phyloP scores from a whole-genome alignment of 768 basidiomycete species.

The Ramaria rubella region DNA sequence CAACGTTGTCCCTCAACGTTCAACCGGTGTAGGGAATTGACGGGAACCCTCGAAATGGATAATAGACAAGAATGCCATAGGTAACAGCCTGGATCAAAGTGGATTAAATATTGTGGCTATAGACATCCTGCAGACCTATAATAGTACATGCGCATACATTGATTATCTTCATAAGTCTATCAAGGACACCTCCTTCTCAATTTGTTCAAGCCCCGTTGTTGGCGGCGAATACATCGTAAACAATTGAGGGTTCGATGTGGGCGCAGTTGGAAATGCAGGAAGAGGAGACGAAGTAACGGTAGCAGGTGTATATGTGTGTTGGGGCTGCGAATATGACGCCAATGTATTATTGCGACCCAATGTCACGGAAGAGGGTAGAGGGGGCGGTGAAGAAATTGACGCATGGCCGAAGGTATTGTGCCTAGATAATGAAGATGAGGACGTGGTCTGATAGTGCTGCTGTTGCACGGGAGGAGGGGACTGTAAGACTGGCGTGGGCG shows the following conservation, averaged over 20 bases:
- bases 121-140: too few relatives aligned
- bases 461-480: slow-evolving; percentile 26
- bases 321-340: not conserved
- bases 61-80: too few relatives aligned
- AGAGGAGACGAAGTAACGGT: slow-evolving; percentile 21
- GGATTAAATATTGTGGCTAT: too few relatives aligned
- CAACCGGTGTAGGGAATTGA: too few relatives aligned
- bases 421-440: slow-evolving; percentile 14
- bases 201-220: slow-evolving; percentile 41
- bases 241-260: slow-evolving; percentile 50
- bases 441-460: slow-evolving; percentile 14
- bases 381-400: not conserved
- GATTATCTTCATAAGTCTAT: slow-evolving; percentile 36
- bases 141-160: not conserved
- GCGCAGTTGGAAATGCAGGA: slow-evolving; percentile 60
- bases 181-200: slow-evolving; percentile 54
- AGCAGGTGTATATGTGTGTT: not conserved
- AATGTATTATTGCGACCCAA: not conserved
- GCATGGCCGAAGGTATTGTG: not conserved
- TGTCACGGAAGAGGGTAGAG: not conserved
- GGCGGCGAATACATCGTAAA: slow-evolving; percentile 46
- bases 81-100: too few relatives aligned
- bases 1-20: too few relatives aligned
- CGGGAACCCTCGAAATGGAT: too few relatives aligned
- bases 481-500: slow-evolving; percentile 23